Base-by-base conservation (phyloP, 1,284 basidiomycete genomes). In the Cystobasidiaceae sp. region DNA sequence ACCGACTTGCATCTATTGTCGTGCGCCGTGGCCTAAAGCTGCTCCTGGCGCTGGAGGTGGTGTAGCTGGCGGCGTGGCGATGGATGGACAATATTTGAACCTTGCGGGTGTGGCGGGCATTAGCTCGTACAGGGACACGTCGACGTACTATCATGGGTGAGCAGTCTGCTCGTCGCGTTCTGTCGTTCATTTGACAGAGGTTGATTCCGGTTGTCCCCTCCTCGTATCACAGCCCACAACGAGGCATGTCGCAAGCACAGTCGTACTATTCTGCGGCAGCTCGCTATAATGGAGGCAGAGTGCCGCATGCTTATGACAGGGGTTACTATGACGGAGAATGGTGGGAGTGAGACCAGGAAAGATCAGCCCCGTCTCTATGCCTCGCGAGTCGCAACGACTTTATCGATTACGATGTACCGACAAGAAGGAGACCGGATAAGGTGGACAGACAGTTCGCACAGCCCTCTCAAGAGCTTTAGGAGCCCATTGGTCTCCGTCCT, bases 1-100 rank as follows among this genome's bases (percentile, higher is more conserved):
- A 77, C 28, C 74, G 75, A 86, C 84, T 2, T 88, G 86, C 69
- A 85, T 86, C 4, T 86, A 81, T 75, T 88, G 86, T 72, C 84
- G 85, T 48, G 81, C 84, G 0, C 75, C 77, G 32, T 86, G 85
- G 84, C 73, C 74, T 2, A 69, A 72, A 21, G 65, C 33, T 23
- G 13, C 33, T 54, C 34, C 51, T 5, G 49, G 64, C 67, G 67
- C 70, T 13, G 70, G 64, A 28, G 75, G 70, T 17, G 70, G 68
- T 17, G 72, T 45, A 30, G 64, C 66, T 37, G n/a, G n/a, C n/a
- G n/a, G n/a, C n/a, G 72, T 71, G 13, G 8, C 61, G 0, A 63
- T 32, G 41, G 50, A 60, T 3, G 6, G 41, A 1, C 75, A 80
- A 33, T 88, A 88, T 71, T 67, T 88, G 43, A 88, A 89, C 71